These are phyloP conservation scores for Chrysanthemum makinoi DNA, from an alignment of 129 eudicot species.

Conservation along the genomic window DNA sequence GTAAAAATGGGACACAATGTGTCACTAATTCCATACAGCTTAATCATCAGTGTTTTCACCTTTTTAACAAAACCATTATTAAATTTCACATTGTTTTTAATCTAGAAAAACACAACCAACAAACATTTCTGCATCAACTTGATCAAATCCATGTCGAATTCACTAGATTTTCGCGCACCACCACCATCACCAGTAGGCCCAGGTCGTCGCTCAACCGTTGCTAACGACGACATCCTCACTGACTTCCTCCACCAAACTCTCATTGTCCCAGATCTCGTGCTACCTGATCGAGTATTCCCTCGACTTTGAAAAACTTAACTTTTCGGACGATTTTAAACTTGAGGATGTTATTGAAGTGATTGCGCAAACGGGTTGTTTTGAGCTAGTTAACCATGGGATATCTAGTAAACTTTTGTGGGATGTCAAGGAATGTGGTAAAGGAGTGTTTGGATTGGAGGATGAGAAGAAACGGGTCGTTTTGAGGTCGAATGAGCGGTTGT, in stretches of 20 bases:
- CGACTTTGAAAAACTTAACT: conserved; percentile 35
- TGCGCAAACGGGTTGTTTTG: conserved; percentile 58
- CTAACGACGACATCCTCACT: conserved; percentile 68
- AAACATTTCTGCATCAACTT: background rate
- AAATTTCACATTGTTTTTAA: background rate
- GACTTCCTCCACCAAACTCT: conserved; percentile 63
- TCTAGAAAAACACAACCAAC: conserved; percentile 8
- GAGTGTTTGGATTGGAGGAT: conserved; percentile 44
- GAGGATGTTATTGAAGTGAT: conserved; percentile 29
- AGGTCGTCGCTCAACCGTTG: conserved; percentile 58
- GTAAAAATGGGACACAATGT: conserved; percentile 28
- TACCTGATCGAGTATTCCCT: conserved; percentile 70
- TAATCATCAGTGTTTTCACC: conserved; percentile 24
- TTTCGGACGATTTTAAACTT: background rate
- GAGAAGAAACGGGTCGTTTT: conserved; percentile 48
- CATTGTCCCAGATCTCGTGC: conserved; percentile 66
- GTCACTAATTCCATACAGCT: conserved; percentile 23
- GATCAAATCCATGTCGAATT: conserved; percentile 37
- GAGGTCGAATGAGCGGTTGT: conserved; percentile 47
- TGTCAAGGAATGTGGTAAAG: conserved; percentile 33
- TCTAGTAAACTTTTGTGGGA: conserved; percentile 26
- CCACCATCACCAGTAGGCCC: conserved; percentile 92
- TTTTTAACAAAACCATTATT: background rate
- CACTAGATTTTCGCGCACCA: conserved; percentile 74
- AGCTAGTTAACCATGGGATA: conserved; percentile 71